phyloP scores from a whole-genome alignment of 2,329 filamentous ascomycete species.

The Pseudocercospora musae region DNA sequence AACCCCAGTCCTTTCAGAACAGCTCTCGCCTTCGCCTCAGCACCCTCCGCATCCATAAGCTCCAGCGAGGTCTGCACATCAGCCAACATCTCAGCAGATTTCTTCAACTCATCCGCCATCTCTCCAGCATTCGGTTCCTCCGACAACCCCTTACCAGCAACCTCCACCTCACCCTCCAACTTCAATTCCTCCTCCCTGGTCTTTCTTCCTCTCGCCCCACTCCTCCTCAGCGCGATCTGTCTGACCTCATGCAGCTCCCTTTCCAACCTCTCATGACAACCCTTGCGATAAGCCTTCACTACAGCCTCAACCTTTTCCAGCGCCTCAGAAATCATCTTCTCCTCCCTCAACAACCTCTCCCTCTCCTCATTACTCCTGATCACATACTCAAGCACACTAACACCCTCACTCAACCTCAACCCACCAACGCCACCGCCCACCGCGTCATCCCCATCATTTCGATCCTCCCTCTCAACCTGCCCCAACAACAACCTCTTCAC shows the following conservation, averaged over 20 bases:
- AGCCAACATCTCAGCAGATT: conserved; percentile 59
- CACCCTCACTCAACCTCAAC: too few species aligned
- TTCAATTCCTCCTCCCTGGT: conserved; percentile 71
- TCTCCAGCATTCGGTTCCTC: conserved; percentile 51
- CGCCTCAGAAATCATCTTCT: conserved; percentile 12
- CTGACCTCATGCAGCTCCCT: conserved; percentile 17
- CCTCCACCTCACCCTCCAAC: conserved; percentile 63
- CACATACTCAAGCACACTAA: conserved; percentile 28
- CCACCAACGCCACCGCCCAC: conserved; percentile 2
- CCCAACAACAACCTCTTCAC: conserved; percentile 66
- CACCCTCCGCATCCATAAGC: conserved; percentile 23
- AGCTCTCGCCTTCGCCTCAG: conserved; percentile 61
- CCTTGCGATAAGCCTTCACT: conserved; percentile 19
- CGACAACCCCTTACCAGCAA: conserved; percentile 36
- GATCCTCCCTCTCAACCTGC: conserved; percentile 52
- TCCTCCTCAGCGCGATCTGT: conserved; percentile 67
- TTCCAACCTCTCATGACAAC: conserved; percentile 20
- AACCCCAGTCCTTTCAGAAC: conserved; percentile 72
- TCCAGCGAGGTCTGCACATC: conserved; percentile 10
- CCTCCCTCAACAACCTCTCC: conserved; percentile 20
- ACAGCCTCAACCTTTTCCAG: conserved; percentile 12
- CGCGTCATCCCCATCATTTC: conserved; percentile 3
- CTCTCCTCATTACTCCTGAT: conserved; percentile 23
- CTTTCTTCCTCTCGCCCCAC: conserved; percentile 69
- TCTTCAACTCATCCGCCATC: conserved; percentile 64